These are phyloP conservation scores for Ceratobasidium theobromae DNA, from an alignment of 1,284 basidiomycete species.

Conservation along the genomic window DNA sequence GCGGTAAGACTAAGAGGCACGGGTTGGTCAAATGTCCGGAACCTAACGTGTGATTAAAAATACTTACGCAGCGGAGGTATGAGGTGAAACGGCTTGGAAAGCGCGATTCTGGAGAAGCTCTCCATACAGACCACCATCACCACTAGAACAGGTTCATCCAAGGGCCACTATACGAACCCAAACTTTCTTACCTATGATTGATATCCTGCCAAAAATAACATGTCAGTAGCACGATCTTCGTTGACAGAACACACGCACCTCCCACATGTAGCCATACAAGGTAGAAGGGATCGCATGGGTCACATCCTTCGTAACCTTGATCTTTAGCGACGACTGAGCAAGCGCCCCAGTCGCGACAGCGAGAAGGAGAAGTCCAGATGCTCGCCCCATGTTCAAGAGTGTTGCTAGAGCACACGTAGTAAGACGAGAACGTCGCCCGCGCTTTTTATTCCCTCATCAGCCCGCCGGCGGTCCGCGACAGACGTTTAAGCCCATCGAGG, in stretches of 20 bases:
- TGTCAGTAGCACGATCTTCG: not conserved
- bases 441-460: constrained; percentile 1
- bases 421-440: not conserved
- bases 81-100: constrained; percentile 27
- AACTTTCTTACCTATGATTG: constrained; percentile 30
- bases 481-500: not conserved
- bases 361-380: not conserved
- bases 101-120: constrained; percentile 34
- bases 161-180: not conserved
- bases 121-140: constrained; percentile 36
- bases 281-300: constrained; percentile 33
- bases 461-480: not conserved
- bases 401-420: not conserved
- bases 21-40: not conserved
- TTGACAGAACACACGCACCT: not conserved
- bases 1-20: constrained; percentile 11
- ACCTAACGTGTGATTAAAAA: not conserved
- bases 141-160: constrained; percentile 7
- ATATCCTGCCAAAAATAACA: constrained; percentile 30
- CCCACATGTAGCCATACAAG: constrained; percentile 36
- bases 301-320: constrained; percentile 29
- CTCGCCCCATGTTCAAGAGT: not conserved
- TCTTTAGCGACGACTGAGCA: constrained; percentile 13
- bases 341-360: constrained; percentile 10
- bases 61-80: constrained; percentile 26